A percentile compares a stretch with the other conserved stretches of the same genome.
Conservation (phyloP, 2,329 filamentous ascomycete genomes). For the Mariannaea sp. region DNA sequence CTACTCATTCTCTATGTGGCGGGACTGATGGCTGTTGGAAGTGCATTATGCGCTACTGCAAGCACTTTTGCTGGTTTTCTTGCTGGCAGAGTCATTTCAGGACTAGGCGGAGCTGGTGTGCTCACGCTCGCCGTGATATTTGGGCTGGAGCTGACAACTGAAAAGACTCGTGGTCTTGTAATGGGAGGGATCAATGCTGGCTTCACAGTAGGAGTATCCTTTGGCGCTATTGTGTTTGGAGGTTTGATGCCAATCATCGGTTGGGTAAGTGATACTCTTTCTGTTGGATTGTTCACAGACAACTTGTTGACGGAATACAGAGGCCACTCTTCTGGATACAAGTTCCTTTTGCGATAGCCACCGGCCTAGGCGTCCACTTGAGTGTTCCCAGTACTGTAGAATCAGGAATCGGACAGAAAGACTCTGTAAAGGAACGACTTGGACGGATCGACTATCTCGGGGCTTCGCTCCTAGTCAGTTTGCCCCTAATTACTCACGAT, state of each 20-base stretch:
- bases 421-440: conserved; percentile 58
- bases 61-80: conserved; percentile 66
- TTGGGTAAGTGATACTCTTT: conserved; percentile 63
- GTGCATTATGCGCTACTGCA: conserved; percentile 67
- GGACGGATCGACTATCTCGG: conserved; percentile 76
- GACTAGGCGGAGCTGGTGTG: conserved; percentile 72
- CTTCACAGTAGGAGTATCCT: conserved; percentile 72
- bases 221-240: conserved; percentile 73
- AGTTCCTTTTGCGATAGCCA: conserved; percentile 64
- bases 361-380: conserved; percentile 66
- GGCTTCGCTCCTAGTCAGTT: conserved; percentile 64
- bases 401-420: conserved; percentile 13
- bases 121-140: conserved; percentile 76
- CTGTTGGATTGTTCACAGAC: not conserved
- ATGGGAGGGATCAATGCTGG: conserved; percentile 76
- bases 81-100: conserved; percentile 68
- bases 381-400: conserved; percentile 60
- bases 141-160: conserved; percentile 72
- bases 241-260: conserved; percentile 66
- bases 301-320: conserved; percentile 45
- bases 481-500: not conserved
- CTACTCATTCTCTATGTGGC: conserved; percentile 67
- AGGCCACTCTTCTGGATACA: conserved; percentile 76
- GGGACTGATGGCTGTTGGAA: conserved; percentile 62
- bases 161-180: conserved; percentile 70